phyloP scores from a whole-genome alignment of 352 stramenopile genomes.

The Phytophthora macrochlamydospora region DNA sequence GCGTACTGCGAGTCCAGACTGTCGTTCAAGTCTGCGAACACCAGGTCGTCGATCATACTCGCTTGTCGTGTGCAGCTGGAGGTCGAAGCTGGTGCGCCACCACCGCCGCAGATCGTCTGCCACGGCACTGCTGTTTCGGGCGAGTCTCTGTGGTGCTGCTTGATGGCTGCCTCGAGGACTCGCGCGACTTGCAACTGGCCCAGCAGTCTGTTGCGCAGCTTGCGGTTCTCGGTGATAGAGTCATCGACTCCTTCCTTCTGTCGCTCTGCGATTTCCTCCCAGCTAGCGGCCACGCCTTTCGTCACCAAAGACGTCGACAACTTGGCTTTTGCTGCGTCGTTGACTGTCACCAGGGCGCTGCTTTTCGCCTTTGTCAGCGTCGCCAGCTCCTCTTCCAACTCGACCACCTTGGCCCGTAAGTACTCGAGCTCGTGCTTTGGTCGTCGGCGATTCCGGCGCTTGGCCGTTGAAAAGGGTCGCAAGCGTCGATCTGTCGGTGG shows the following conservation, averaged over 20 bases:
- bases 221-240: conserved; percentile 25
- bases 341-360: not conserved
- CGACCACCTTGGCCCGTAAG: conserved; percentile 26
- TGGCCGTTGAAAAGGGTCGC: conserved; percentile 21
- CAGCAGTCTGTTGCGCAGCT: conserved; percentile 24
- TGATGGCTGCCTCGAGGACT: conserved; percentile 31
- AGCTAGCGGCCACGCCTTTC: conserved; percentile 11
- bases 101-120: not conserved
- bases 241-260: conserved; percentile 22
- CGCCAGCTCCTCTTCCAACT: conserved; percentile 30
- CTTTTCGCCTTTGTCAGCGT: conserved; percentile 2
- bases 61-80: not conserved
- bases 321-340: not conserved
- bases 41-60: conserved; percentile 8
- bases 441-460: conserved; percentile 30
- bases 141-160: conserved; percentile 20
- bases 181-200: conserved; percentile 28
- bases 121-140: not conserved
- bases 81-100: no score
- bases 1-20: conserved; percentile 16
- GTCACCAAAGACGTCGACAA: conserved; percentile 4
- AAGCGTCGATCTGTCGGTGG: conserved; percentile 22
- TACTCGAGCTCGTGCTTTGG: conserved; percentile 44
- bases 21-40: conserved; percentile 30
- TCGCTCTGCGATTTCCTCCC: conserved; percentile 22